A percentile compares a stretch with the other conserved stretches of the same genome.
Evolutionary conservation across 352 stramenopile genomes (phyloP).

Genomic region (Phytophthora pluvialis): DNA sequence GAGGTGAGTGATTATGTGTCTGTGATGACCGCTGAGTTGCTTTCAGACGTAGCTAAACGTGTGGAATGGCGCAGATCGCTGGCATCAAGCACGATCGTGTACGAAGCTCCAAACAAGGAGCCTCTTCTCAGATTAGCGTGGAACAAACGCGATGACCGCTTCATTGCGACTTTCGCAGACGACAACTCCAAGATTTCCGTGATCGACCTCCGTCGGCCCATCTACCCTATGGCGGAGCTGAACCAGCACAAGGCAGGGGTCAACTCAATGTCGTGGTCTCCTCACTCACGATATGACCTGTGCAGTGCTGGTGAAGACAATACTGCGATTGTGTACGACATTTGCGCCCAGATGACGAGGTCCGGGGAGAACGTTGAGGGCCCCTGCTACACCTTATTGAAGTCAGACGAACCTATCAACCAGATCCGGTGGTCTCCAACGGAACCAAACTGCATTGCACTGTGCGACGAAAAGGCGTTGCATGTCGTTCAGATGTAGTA

Average conservation of each 20-base stretch:
- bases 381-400: constrained; percentile 59
- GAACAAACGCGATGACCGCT: constrained; percentile 98
- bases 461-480: constrained; percentile 95
- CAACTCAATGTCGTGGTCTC: constrained; percentile 98
- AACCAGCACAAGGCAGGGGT: constrained; percentile 91
- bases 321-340: constrained; percentile 97
- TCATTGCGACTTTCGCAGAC: constrained; percentile 94
- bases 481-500: constrained; percentile 92
- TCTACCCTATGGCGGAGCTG: constrained; percentile 92
- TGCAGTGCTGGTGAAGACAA: constrained; percentile 96
- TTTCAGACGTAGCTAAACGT: constrained; percentile 2
- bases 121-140: constrained; percentile 95
- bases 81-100: constrained; percentile 97
- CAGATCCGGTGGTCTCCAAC: constrained; percentile 92
- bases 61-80: constrained; percentile 48
- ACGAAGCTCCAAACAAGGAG: constrained; percentile 90
- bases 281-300: constrained; percentile 92
- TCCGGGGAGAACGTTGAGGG: constrained; percentile 32
- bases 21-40: neutral
- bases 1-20: constrained; percentile 51
- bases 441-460: constrained; percentile 95
- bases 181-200: constrained; percentile 94
- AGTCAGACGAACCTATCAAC: constrained; percentile 75
- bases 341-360: constrained; percentile 45
- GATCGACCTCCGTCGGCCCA: constrained; percentile 96